Conservation (phyloP, 441 rosid species). For the Erodium texanum region DNA sequence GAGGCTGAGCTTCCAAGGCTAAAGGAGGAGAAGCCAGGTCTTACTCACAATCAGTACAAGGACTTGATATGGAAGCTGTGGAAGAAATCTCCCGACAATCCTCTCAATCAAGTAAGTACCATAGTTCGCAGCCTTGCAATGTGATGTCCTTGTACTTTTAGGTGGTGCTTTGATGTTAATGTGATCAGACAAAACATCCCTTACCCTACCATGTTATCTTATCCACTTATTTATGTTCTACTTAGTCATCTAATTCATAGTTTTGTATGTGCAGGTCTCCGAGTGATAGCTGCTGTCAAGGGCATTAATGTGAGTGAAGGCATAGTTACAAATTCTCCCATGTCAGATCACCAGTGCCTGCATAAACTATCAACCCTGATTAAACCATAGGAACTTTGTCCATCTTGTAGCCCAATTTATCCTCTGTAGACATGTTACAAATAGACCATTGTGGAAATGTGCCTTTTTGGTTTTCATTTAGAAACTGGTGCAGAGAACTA, state of each 20-base stretch:
- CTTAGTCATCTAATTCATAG: not conserved
- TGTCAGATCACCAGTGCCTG: conserved; percentile 15
- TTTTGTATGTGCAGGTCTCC: conserved; percentile 29
- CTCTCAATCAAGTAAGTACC: conserved; percentile 66
- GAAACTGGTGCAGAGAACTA: conserved; percentile 18
- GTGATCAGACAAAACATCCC: not conserved
- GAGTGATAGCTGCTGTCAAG: conserved; percentile 26
- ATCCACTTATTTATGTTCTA: not conserved
- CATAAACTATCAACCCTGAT: too few relatives aligned
- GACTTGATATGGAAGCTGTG: conserved; percentile 95
- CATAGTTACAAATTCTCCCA: not conserved
- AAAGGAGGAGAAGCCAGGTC: conserved; percentile 89
- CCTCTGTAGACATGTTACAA: too few relatives aligned
- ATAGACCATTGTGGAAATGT: too few relatives aligned
- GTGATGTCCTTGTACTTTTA: not conserved
- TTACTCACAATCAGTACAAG: conserved; percentile 88
- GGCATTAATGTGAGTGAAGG: not conserved
- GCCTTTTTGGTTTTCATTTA: too few relatives aligned
- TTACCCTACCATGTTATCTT: not conserved
- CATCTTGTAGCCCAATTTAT: not conserved
- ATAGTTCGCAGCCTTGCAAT: not conserved
- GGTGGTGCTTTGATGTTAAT: not conserved
- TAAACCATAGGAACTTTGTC: too few relatives aligned
- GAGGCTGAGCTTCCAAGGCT: conserved; percentile 83
- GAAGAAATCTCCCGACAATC: conserved; percentile 98